A percentile compares a stretch with the other conserved stretches of the same genome.
Conservation (phyloP, 1,284 basidiomycete species). For the Anthracocystis walkeri region DNA sequence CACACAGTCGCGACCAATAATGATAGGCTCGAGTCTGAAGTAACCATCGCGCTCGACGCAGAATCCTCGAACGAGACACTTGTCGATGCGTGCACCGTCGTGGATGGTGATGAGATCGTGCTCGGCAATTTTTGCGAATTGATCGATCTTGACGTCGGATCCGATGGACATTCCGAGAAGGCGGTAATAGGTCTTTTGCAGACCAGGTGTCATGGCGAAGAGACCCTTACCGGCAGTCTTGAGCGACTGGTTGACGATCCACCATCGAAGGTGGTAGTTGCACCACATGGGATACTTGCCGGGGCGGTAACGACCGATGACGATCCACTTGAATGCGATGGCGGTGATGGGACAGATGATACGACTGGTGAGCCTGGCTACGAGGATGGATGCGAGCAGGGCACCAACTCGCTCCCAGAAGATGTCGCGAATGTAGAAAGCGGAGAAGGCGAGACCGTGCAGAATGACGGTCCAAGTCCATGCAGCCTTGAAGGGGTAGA, state of each 20-base stretch:
- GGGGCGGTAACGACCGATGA: conserved; percentile 67
- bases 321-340: conserved; percentile 69
- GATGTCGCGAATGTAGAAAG: conserved; percentile 68
- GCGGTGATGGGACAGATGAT: conserved; percentile 69
- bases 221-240: conserved; percentile 67
- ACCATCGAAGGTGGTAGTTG: conserved; percentile 70
- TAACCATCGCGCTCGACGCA: conserved; percentile 69
- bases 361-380: conserved; percentile 67
- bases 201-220: conserved; percentile 63
- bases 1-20: conserved; percentile 69
- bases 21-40: conserved; percentile 68
- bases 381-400: conserved; percentile 64
- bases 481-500: conserved; percentile 69
- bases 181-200: conserved; percentile 67
- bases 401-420: conserved; percentile 69
- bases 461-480: conserved; percentile 70
- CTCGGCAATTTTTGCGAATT: conserved; percentile 64
- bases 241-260: conserved; percentile 70
- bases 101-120: conserved; percentile 69
- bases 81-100: conserved; percentile 68
- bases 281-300: conserved; percentile 70
- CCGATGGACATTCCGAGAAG: conserved; percentile 68
- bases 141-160: conserved; percentile 65
- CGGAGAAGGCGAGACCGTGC: conserved; percentile 69
- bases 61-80: conserved; percentile 68